Evolutionary conservation across 345 rosid genomes (phyloP), one percentile per base, ranked within the genome.

Genomic region (Populus euphratica): DNA sequence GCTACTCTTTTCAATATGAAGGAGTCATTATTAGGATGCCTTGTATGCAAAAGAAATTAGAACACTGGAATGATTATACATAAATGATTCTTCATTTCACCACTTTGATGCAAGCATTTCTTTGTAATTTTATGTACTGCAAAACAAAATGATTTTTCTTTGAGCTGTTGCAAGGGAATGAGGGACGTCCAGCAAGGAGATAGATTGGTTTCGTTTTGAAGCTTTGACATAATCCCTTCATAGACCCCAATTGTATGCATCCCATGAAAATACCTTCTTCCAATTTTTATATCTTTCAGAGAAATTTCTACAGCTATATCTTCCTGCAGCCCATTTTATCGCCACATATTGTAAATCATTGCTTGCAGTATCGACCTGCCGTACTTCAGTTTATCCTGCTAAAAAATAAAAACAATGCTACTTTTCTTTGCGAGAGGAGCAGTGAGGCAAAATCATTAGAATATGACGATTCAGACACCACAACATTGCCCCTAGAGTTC

Each of bases 21-120:
- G 27, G 61, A 74, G 49, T 38, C 21, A 29, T 4, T 2, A 1
- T 21, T 47, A 27, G 54, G 63, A 29, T 66, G 63, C 61, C 61
- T 47, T 75, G 21, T 31, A 35, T 75, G 78, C 16, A 67, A 75
- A 64, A 59, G 31, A 41, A 70, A 74, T 68, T 25, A 76, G 52
- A 76, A 29, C 20, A 76, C 38, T 14, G 73, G 36, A 68, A 76
- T 66, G 20, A 44, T 67, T 75, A 33, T 33, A 33, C 36, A 4
- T 33, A 68, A 68, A 76, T 66, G 20, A 44, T 67, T 75, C 38
- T 66, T 7, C 52, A 49, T 44, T 47, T 31, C 17, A 44, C 50
- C 50, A 2, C 41, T 65, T 12, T 75, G 76, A 13, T 73, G 38
- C 20, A 23, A 38, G 16, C 36, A 52, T 29, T 33, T 50, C 39